Base-by-base conservation (phyloP, 2,329 filamentous ascomycete species). In the Talaromyces sp. region DNA sequence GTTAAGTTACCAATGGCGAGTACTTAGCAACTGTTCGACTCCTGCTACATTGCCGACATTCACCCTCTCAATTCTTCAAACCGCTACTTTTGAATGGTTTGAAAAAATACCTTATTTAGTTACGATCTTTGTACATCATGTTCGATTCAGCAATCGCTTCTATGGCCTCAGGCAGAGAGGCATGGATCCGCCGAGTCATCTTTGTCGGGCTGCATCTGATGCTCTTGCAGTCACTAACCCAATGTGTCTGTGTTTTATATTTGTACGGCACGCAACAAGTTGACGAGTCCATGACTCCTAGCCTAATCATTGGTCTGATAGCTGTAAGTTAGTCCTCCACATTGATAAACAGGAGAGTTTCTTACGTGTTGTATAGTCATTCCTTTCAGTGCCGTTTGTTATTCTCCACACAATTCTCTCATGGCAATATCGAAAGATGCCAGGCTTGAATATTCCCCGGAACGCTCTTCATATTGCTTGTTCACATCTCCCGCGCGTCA, bases 331-430 rank as follows among this genome's bases (percentile, higher is more conserved):
- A 32, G 15, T 30, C 17, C 4, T 9, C 17, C 22, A 15, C n/a
- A 5, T 51, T 28, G n/a, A 53, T 30, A 6, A n/a, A 53, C 22
- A 10, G 10, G 25, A 30, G 15, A n/a, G 32, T 10, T 33, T 56
- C 33, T 22, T 13, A 47, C n/a, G 52, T 11, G 13, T 28, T n/a
- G 7, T 17, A 13, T 22, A 77, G 73, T 73, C 72, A 3, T 73
- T 74, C 30, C 64, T 74, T n/a, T 73, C 74, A 0, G 66, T 77
- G 1, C 72, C 73, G 1, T 69, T 77, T 27, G 68, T 75, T 17
- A 65, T 66, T 27, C 65, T 77, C 6, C 75, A 77, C 53, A 75
- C 73, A 25, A 64, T 77, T n/a, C 70, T 77, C 36, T 73, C 74
- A 4, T 75, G 73, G 73, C 72, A 75, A 55, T 73, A 73, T 56